Conservation (phyloP, 306 rosid genomes). For the Gillenia trifoliata region DNA sequence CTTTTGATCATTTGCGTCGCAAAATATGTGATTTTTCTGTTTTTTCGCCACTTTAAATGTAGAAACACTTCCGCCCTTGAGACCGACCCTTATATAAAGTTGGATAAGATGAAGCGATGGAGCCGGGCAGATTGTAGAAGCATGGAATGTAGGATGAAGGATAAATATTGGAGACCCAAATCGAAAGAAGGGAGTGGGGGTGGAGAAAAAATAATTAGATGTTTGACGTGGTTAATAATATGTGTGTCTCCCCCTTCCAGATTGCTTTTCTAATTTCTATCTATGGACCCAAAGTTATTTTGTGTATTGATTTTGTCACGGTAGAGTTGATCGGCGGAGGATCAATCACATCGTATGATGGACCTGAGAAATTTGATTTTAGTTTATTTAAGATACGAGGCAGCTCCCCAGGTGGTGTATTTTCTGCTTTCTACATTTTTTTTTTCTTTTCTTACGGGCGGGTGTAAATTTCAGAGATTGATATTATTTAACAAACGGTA, state of each 20-base stretch:
- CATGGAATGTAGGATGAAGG: not conserved
- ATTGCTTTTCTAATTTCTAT: no score
- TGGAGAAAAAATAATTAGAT: not conserved
- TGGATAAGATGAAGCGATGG: constrained; percentile 15
- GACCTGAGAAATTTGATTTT: constrained; percentile 27
- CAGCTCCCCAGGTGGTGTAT: not conserved
- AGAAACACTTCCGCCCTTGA: not conserved
- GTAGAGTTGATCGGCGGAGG: constrained; percentile 32
- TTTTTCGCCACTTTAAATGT: constrained; percentile 3
- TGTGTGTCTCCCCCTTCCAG: not conserved
- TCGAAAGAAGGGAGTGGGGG: not conserved
- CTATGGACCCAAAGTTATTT: no score
- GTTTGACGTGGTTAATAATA: constrained; percentile 4
- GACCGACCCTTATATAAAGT: not conserved
- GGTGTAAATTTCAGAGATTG: constrained; percentile 3
- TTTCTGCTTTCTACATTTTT: not conserved
- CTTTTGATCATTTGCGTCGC: constrained; percentile 5
- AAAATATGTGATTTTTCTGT: constrained; percentile 9
- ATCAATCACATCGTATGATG: constrained; percentile 23
- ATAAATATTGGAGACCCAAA: not conserved
- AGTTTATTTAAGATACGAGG: constrained; percentile 9
- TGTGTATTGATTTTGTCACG: no score
- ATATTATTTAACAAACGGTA: not conserved
- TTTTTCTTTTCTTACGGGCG: not conserved
- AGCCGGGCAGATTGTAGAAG: not conserved